Evolutionary conservation across 1,139 yeast species (phyloP).

Genomic region (Debaryomyces sp.): DNA sequence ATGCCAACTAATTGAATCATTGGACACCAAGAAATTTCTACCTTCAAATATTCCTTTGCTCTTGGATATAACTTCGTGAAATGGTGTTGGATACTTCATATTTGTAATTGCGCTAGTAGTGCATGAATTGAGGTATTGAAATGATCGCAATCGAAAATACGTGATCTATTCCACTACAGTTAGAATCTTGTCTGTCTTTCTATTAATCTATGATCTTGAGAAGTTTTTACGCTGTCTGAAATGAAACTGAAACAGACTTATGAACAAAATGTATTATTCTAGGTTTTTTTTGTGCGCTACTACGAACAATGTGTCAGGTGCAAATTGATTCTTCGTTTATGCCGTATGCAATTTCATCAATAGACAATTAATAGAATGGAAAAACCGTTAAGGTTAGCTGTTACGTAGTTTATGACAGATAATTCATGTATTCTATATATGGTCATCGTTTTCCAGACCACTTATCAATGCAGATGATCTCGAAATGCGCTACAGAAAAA

Average conservation of each 20-base stretch:
- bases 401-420: background rate
- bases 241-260: background rate
- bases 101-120: background rate
- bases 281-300: constrained; percentile 1
- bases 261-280: background rate
- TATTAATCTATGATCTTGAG: background rate
- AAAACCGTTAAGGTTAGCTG: background rate
- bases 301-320: constrained; percentile 1
- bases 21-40: constrained; percentile 36
- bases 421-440: background rate
- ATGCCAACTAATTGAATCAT: constrained; percentile 44
- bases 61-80: constrained; percentile 33
- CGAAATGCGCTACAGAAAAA: no score
- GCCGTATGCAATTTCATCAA: background rate
- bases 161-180: background rate
- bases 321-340: constrained; percentile 1
- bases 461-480: background rate
- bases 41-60: constrained; percentile 44
- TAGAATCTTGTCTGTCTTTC: background rate
- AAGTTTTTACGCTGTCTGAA: background rate
- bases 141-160: background rate
- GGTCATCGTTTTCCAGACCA: background rate
- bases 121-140: constrained; percentile 1
- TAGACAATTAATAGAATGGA: background rate
- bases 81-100: constrained; percentile 27